Evolutionary conservation across 371 early-diverging fungal genomes (phyloP).

Genomic region (Mucor circinelloides): DNA sequence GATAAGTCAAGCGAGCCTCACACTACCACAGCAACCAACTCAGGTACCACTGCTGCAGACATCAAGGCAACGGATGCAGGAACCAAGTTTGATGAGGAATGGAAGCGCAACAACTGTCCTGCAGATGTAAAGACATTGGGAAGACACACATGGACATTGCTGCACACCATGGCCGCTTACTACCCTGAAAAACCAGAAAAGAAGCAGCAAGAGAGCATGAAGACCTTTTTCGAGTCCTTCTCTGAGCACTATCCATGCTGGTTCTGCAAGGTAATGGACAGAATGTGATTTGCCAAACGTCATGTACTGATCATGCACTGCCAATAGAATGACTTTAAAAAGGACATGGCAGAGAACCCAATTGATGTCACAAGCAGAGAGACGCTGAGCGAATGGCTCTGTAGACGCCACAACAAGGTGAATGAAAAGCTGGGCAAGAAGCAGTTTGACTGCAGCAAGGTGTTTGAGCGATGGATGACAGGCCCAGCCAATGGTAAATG

Average conservation of each 20-base stretch:
- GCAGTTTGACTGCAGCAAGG: slow-evolving; percentile 91
- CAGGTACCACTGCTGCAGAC: background rate
- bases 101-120: slow-evolving; percentile 75
- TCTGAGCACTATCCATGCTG: slow-evolving; percentile 94
- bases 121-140: slow-evolving; percentile 91
- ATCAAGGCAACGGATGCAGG: background rate
- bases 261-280: slow-evolving; percentile 71
- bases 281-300: background rate
- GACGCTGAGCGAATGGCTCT: slow-evolving; percentile 88
- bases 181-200: slow-evolving; percentile 87
- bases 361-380: slow-evolving; percentile 79
- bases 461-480: slow-evolving; percentile 93
- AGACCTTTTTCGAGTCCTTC: slow-evolving; percentile 71
- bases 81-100: slow-evolving; percentile 25
- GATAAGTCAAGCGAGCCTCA: background rate
- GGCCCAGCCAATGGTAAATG: slow-evolving; percentile 82
- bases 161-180: slow-evolving; percentile 98
- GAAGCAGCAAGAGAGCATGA: slow-evolving; percentile 73
- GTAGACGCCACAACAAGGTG: slow-evolving; percentile 96
- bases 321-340: slow-evolving; percentile 72
- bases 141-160: slow-evolving; percentile 93
- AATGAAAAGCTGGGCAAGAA: slow-evolving; percentile 92
- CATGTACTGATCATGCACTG: background rate
- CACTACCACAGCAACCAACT: background rate
- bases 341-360: slow-evolving; percentile 74